These are phyloP conservation scores for Phylloboletellus chloephorus DNA, from an alignment of 1,284 basidiomycete species.

Conservation along the genomic window DNA sequence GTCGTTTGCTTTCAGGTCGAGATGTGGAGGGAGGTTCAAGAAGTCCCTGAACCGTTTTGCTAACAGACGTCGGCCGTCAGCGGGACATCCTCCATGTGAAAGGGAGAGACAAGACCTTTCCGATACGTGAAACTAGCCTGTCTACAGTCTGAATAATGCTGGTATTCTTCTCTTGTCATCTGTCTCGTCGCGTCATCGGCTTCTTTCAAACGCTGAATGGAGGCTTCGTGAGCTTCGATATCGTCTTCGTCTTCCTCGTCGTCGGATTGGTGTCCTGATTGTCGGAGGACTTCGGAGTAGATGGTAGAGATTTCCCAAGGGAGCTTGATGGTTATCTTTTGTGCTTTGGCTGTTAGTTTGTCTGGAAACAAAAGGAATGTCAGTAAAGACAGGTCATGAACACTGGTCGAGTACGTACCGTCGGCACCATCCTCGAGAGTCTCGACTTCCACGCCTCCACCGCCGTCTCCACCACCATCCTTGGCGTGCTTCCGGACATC, in stretches of 20 bases:
- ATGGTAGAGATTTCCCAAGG: conserved; percentile 95
- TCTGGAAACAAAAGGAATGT: conserved; percentile 40
- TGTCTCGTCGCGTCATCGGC: conserved; percentile 92
- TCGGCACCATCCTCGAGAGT: conserved; percentile 73
- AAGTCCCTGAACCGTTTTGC: conserved; percentile 96
- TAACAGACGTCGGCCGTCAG: conserved; percentile 28
- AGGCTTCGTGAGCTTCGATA: conserved; percentile 93
- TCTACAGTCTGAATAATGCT: conserved; percentile 95
- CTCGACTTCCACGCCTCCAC: conserved; percentile 76
- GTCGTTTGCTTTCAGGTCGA: conserved; percentile 90
- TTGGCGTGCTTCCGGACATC: conserved; percentile 96
- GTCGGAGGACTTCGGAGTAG: conserved; percentile 78
- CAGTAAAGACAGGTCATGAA: neutral
- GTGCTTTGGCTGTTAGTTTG: conserved; percentile 77
- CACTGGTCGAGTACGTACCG: conserved; percentile 44
- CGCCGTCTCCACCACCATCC: conserved; percentile 75
- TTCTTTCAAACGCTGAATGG: conserved; percentile 84
- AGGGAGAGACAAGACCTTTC: conserved; percentile 54
- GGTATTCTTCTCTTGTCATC: conserved; percentile 97
- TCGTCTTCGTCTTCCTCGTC: conserved; percentile 97
- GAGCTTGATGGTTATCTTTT: conserved; percentile 91
- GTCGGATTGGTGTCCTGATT: conserved; percentile 71
- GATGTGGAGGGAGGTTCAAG: conserved; percentile 82
- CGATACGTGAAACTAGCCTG: conserved; percentile 97
- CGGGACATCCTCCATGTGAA: neutral